These are phyloP conservation scores for Lyophyllum atratum DNA, from an alignment of 768 basidiomycete species.

Conservation along the genomic window DNA sequence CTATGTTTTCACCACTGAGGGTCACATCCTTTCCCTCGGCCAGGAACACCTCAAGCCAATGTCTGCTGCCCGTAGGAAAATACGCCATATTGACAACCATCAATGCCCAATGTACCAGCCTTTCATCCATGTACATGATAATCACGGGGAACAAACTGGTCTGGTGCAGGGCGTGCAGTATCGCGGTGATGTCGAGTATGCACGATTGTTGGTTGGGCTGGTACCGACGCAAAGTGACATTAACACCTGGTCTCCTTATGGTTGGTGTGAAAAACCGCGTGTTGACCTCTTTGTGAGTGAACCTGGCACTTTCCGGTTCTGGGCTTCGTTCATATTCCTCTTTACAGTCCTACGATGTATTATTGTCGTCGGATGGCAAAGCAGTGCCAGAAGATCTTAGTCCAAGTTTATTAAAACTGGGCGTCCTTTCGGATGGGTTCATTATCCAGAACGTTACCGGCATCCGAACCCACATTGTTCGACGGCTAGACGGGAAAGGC, in stretches of 20 bases:
- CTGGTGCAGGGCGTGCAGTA: slow-evolving; percentile 70
- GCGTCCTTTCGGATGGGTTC: slow-evolving; percentile 65
- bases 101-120: slow-evolving; percentile 76
- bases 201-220: slow-evolving; percentile 65
- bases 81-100: slow-evolving; percentile 63
- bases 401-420: slow-evolving; percentile 68
- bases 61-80: slow-evolving; percentile 58
- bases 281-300: slow-evolving; percentile 67
- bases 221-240: slow-evolving; percentile 50
- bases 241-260: slow-evolving; percentile 62
- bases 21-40: slow-evolving; percentile 79
- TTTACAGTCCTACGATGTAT: slow-evolving; percentile 77
- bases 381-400: slow-evolving; percentile 65
- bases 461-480: slow-evolving; percentile 75
- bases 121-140: slow-evolving; percentile 34
- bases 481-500: slow-evolving; percentile 78
- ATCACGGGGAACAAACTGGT: slow-evolving; percentile 38
- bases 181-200: slow-evolving; percentile 80
- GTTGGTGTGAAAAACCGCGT: slow-evolving; percentile 75
- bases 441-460: slow-evolving; percentile 78
- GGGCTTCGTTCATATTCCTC: slow-evolving; percentile 1
- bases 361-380: slow-evolving; percentile 64
- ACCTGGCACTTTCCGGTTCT: neutral
- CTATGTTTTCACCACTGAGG: slow-evolving; percentile 94
- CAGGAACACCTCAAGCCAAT: slow-evolving; percentile 52